Evolutionary conservation across 768 basidiomycete species (phyloP).

Genomic region (Tylopilus subfusipes): DNA sequence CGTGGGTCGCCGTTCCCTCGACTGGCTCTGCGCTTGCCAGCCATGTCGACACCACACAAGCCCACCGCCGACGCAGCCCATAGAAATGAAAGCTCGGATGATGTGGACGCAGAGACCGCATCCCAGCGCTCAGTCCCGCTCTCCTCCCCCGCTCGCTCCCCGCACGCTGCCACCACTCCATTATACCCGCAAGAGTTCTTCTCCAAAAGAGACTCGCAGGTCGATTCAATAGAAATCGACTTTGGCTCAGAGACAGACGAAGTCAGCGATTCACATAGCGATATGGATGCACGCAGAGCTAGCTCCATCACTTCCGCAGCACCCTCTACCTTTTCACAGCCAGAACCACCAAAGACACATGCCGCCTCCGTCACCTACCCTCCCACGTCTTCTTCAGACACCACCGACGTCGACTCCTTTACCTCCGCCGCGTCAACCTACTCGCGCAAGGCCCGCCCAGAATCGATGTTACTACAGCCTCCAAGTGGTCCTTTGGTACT

Average conservation of each 20-base stretch:
- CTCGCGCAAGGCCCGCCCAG: conserved; percentile 69
- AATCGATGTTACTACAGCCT: conserved; percentile 67
- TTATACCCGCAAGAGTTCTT: conserved; percentile 27
- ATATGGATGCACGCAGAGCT: conserved; percentile 32
- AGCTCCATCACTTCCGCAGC: conserved; percentile 52
- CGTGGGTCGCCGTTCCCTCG: conserved; percentile 5
- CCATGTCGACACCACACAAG: conserved; percentile 12
- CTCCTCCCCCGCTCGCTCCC: conserved; percentile 59
- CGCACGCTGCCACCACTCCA: conserved; percentile 31
- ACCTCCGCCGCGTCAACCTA: conserved; percentile 57
- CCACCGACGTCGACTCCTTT: conserved; percentile 54
- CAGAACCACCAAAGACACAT: conserved; percentile 36
- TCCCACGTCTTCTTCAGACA: conserved; percentile 43
- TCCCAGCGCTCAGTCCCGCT: conserved; percentile 77
- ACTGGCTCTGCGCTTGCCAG: background rate
- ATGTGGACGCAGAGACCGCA: conserved; percentile 70
- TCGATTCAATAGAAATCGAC: conserved; percentile 52
- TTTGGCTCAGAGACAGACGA: conserved; percentile 53
- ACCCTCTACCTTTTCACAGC: conserved; percentile 37
- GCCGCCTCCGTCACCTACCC: conserved; percentile 53
- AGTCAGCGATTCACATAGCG: conserved; percentile 45
- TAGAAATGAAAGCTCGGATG: conserved; percentile 38
- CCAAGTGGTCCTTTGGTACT: conserved; percentile 60
- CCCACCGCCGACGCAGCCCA: conserved; percentile 2
- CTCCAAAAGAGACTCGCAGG: conserved; percentile 41